Conservation (phyloP, 805 yeast species). For the Scheffersomyces spartinae region DNA sequence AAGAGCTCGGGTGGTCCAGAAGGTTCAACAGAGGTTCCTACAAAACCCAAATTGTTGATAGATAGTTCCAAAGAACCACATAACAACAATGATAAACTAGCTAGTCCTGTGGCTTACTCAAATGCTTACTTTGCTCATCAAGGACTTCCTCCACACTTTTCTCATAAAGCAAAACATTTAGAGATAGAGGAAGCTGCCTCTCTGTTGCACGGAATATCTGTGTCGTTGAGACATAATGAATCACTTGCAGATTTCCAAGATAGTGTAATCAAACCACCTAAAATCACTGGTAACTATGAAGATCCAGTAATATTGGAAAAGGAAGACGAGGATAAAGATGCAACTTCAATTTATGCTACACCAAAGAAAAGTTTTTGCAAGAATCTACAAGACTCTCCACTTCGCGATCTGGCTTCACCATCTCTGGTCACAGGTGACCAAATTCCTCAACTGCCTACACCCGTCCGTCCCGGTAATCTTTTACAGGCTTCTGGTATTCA, state of each 20-base stretch:
- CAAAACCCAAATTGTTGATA: too few relatives aligned
- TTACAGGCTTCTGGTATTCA: slow-evolving; percentile 17
- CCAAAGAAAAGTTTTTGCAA: background rate
- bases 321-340: slow-evolving; percentile 8
- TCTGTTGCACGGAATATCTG: slow-evolving; percentile 12
- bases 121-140: slow-evolving; percentile 48
- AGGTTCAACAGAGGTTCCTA: too few relatives aligned
- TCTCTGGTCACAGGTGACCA: background rate
- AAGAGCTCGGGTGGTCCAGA: too few relatives aligned
- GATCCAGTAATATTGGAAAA: slow-evolving; percentile 2
- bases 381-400: background rate
- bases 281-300: slow-evolving; percentile 1
- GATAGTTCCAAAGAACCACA: too few relatives aligned
- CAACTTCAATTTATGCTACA: slow-evolving; percentile 1
- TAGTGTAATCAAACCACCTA: background rate
- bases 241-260: slow-evolving; percentile 14
- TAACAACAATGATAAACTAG: too few relatives aligned
- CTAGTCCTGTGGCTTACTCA: too few relatives aligned
- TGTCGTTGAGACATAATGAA: slow-evolving; percentile 29
- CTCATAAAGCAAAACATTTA: slow-evolving; percentile 3
- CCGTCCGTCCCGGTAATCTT: background rate
- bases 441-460: slow-evolving; percentile 6
- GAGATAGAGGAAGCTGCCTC: slow-evolving; percentile 3
- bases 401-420: slow-evolving; percentile 3
- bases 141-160: slow-evolving; percentile 45